Evolutionary conservation across 164 flowering plant genomes (phyloP).

Genomic region (Tinospora cordifolia): DNA sequence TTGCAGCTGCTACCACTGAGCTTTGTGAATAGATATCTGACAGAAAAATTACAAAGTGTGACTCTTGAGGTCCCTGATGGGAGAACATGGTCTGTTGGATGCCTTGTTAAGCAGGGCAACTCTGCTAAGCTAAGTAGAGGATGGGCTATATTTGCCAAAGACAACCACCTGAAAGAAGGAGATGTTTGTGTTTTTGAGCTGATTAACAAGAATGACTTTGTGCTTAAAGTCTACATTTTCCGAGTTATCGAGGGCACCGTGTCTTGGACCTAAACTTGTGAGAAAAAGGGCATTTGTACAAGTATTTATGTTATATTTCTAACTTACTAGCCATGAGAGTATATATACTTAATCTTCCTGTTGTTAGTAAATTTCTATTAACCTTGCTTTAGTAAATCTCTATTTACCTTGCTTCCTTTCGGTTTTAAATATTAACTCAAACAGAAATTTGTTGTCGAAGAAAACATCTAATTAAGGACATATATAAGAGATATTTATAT

Average conservation of each 20-base stretch:
- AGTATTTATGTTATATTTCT: too few relatives aligned
- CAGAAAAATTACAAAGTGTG: not conserved
- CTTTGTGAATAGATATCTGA: not conserved
- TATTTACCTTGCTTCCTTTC: not conserved
- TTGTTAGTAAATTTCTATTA: not conserved
- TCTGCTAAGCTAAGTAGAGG: not conserved
- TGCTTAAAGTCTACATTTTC: not conserved
- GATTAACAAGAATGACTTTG: not conserved
- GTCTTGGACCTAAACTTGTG: not conserved
- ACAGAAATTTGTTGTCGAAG: too few relatives aligned
- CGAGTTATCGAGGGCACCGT: not conserved
- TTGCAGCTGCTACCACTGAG: not conserved
- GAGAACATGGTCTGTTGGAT: conserved; percentile 1
- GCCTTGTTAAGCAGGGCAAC: not conserved
- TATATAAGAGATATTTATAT: too few relatives aligned
- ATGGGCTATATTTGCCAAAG: not conserved
- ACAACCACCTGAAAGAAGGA: not conserved
- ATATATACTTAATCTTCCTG: too few relatives aligned
- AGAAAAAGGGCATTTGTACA: not conserved
- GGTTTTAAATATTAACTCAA: not conserved
- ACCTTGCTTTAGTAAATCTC: not conserved
- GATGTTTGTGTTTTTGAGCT: not conserved
- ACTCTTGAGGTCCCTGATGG: not conserved
- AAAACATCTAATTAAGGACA: too few relatives aligned
- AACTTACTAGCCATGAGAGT: too few relatives aligned